Evolutionary conservation across 805 yeast species (phyloP), one percentile per base, ranked within the genome.

Genomic region (Cyberlindnera misumaiensis): DNA sequence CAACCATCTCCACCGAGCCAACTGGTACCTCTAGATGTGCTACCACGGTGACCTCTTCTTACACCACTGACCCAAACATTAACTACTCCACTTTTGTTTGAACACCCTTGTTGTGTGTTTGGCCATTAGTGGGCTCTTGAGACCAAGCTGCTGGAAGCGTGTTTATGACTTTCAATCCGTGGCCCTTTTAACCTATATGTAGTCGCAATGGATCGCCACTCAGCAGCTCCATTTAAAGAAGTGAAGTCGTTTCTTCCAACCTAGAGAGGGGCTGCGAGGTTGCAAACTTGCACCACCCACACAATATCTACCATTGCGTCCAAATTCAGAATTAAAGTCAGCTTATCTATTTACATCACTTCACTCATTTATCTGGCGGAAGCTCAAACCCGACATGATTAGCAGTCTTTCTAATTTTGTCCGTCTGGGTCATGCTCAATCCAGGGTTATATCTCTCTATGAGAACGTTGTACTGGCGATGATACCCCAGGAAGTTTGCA

Each of bases 361-460:
- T n/a, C n/a, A n/a, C n/a, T 20, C 24, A 20, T 20, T 20, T 17
- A 27, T 45, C 46, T 7, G 41, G 41, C 11, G 87, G 88, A 11
- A 81, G 64, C 38, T 77, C 76, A 38, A 90, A 70, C 0, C 98
- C 98, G n/a, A 90, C 98, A 46, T 80, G 73, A 40, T 80, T 72
- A 6, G 97, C 98, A 1, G 95, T 83, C 55, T 73, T 75, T 50
- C 78, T 69, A 20, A 90, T 80, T 40, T 81, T 78, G 44, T 90
- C 96, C 36, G 73, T 73, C 53, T 84, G 95, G 18, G 78, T 72
- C 77, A 83, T 75, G 18, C 75, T 75, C 44, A 82, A 67, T 3
- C 95, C 93, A 3, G 95, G 90, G 52, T 89, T 86, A 60, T 90
- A 93, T 48, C 95, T 72, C 48, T 83, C 93, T 32, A 89, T 66